These are phyloP conservation scores for Cicer yamashitae DNA, from an alignment of 306 rosid species.

Conservation along the genomic window DNA sequence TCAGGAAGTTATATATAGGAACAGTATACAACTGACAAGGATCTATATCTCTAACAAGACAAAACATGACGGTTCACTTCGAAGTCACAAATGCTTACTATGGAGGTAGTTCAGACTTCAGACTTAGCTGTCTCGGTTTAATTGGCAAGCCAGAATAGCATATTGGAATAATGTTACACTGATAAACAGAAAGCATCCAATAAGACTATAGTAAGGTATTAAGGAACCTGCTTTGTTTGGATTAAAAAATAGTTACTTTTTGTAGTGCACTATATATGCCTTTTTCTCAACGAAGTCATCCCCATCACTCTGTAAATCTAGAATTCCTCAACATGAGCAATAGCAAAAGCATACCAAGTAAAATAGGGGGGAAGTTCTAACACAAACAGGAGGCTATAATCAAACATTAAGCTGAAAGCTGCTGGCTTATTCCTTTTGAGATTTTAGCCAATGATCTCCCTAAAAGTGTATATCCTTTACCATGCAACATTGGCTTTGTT, in stretches of 20 bases:
- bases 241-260: too few species aligned
- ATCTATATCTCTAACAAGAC: constrained; percentile 20
- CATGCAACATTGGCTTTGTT: neutral
- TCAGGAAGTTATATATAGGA: constrained; percentile 8
- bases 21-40: constrained; percentile 12
- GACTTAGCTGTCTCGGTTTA: constrained; percentile 7
- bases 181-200: constrained; percentile 5
- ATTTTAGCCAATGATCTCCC: too few species aligned
- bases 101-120: constrained; percentile 20
- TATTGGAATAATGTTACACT: neutral
- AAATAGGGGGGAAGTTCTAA: too few species aligned
- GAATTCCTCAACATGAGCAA: too few species aligned
- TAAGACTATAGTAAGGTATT: neutral
- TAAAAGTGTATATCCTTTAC: too few species aligned
- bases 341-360: too few species aligned
- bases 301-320: too few species aligned
- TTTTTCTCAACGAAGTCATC: too few species aligned
- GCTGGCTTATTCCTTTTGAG: too few species aligned
- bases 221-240: neutral
- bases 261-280: too few species aligned
- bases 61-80: constrained; percentile 10
- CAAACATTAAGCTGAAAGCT: too few species aligned
- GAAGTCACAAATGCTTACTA: neutral
- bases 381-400: too few species aligned
- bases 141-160: constrained; percentile 2